phyloP scores from a whole-genome alignment of 108 stramenopile species.

The Parietichytrium sp. region DNA sequence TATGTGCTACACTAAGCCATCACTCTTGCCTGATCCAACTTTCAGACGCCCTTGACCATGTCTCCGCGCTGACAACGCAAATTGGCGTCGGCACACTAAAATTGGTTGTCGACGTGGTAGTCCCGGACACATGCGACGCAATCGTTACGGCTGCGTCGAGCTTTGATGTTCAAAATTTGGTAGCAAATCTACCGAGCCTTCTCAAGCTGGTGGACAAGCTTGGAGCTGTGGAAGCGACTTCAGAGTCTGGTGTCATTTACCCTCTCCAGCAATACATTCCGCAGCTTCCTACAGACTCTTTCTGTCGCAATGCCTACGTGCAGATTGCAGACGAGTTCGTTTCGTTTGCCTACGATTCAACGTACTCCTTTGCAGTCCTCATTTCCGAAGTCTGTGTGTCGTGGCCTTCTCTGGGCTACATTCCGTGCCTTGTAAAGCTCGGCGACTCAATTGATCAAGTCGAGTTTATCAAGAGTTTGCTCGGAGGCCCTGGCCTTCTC shows the following conservation, averaged over 20 bases:
- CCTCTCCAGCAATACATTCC: conserved; percentile 1
- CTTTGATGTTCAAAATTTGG: background rate
- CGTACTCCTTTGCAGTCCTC: background rate
- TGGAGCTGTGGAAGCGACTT: background rate
- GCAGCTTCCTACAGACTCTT: background rate
- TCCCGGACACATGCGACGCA: background rate
- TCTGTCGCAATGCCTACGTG: background rate
- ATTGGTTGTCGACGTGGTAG: conserved; percentile 3
- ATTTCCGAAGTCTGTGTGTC: background rate
- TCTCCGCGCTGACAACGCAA: background rate
- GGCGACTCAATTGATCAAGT: background rate
- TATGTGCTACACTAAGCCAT: background rate
- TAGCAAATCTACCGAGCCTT: background rate
- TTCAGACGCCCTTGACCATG: background rate
- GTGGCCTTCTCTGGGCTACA: background rate
- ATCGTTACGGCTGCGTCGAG: background rate
- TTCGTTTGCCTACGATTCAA: background rate
- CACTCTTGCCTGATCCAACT: background rate
- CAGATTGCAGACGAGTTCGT: background rate
- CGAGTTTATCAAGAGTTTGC: background rate
- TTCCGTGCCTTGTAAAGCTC: background rate
- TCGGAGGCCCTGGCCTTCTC: background rate
- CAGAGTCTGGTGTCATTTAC: background rate
- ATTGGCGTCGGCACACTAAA: conserved; percentile 8
- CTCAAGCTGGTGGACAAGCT: background rate